phyloP scores from a whole-genome alignment of 352 stramenopile genomes.

The Phytophthora brassicae region DNA sequence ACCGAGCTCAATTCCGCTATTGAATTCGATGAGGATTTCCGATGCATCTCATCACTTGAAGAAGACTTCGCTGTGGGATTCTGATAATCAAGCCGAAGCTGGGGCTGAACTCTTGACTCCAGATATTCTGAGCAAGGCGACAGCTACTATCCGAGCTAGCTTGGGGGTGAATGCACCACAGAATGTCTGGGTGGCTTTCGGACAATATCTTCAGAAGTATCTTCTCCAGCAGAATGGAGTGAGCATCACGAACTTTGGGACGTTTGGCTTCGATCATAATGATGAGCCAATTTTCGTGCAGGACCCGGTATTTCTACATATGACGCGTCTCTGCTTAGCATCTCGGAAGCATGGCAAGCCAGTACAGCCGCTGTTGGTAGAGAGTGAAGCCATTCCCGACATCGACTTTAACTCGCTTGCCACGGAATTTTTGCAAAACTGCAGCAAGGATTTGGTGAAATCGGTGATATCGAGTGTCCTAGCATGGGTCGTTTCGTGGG shows the following conservation, averaged over 20 bases:
- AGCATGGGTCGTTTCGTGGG: constrained; percentile 38
- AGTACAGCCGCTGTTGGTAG: constrained; percentile 26
- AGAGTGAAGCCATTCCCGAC: constrained; percentile 20
- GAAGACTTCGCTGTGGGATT: constrained; percentile 18
- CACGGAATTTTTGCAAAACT: constrained; percentile 42
- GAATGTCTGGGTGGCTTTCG: constrained; percentile 43
- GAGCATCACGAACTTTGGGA: constrained; percentile 37
- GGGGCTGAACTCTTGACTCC: constrained; percentile 26
- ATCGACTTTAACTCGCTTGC: constrained; percentile 34
- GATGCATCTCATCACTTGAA: constrained; percentile 14
- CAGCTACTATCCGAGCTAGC: constrained; percentile 32
- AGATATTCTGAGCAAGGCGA: constrained; percentile 47
- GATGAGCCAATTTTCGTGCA: constrained; percentile 44
- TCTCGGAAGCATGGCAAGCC: constrained; percentile 18
- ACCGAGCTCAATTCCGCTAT: not conserved
- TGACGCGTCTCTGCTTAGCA: constrained; percentile 40
- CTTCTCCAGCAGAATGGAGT: constrained; percentile 30
- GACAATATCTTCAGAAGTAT: constrained; percentile 36
- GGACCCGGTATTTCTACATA: constrained; percentile 41
- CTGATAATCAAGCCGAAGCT: constrained; percentile 17
- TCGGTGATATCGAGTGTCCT: constrained; percentile 45
- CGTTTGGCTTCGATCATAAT: constrained; percentile 42
- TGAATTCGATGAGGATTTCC: constrained; percentile 19
- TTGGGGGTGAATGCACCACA: constrained; percentile 34
- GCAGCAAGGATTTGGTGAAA: constrained; percentile 39